Evolutionary conservation across 164 flowering plant genomes (phyloP).

Genomic region (Cinnamomum chago): DNA sequence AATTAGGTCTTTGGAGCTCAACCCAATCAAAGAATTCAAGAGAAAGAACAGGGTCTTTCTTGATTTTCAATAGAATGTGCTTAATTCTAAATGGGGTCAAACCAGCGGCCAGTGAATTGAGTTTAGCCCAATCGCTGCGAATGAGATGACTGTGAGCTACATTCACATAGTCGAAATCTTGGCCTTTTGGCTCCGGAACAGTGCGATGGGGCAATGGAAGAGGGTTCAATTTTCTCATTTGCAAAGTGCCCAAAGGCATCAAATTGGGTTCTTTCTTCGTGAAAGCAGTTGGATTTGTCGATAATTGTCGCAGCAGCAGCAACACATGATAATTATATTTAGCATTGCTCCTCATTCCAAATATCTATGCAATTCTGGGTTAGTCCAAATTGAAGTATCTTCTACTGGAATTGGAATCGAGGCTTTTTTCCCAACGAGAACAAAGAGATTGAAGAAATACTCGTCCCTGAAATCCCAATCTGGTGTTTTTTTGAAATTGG

Average conservation of each 20-base stretch:
- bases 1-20: slow-evolving; percentile 33
- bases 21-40: slow-evolving; percentile 77
- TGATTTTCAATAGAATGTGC: slow-evolving; percentile 59
- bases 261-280: neutral
- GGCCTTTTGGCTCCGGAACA: slow-evolving; percentile 68
- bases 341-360: too few relatives aligned
- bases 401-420: too few relatives aligned
- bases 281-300: neutral
- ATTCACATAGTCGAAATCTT: slow-evolving; percentile 79
- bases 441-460: too few relatives aligned
- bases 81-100: slow-evolving; percentile 60
- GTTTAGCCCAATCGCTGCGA: slow-evolving; percentile 72
- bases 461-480: too few relatives aligned
- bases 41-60: slow-evolving; percentile 69
- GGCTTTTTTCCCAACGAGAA: too few relatives aligned
- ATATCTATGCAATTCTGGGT: too few relatives aligned
- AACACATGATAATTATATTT: too few relatives aligned
- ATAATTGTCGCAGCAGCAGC: neutral
- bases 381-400: too few relatives aligned
- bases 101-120: slow-evolving; percentile 35
- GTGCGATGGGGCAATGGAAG: slow-evolving; percentile 70
- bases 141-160: slow-evolving; percentile 76
- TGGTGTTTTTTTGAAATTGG: too few relatives aligned
- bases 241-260: neutral
- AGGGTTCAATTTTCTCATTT: slow-evolving; percentile 17